Base-by-base conservation (phyloP, 768 basidiomycete genomes). In the Boletus vinaceobasis region DNA sequence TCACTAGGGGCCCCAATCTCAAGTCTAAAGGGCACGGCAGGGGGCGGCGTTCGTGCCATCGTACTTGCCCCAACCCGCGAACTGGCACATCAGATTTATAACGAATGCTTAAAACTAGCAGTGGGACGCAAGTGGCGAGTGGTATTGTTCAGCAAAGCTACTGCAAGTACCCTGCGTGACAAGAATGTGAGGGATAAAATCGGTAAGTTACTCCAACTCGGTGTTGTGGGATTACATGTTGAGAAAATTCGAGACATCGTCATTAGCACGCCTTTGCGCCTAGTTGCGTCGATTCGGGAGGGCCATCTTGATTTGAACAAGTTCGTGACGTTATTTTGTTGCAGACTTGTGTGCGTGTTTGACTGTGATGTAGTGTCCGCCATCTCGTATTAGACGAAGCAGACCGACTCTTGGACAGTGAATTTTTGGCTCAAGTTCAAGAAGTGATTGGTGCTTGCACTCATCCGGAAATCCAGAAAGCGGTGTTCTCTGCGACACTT, bases 401-500 rank as follows among this genome's bases (percentile, higher is more conserved):
- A 2, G 93, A 96, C 66, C 85, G 94, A 31, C 83, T 99, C 65
- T 77, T 98, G 23, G 94, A 98, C 61, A 61, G 81, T 7, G 95
- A 96, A 64, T 99, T 99, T 71, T 73, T 93, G 51, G 75, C 82
- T 10, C 96, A 98, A 74, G 82, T 93, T 2, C 81, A 93, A 74
- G 96, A 95, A 70, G 86, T 98, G 49, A 72, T 95, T 13, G 81
- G 81, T 2, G 82, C 88, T 17, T 97, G 93, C 63, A 83, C 83
- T 1, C 76, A 87, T 66, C 68, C 82, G 3, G 70, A 74, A 2
- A 58, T 94, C 1, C 92, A 92, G 67, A 97, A 93, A 63, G 88
- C 89, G 2, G 85, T 98, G 19, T 93, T 98, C 70, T 94, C 92
- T 62, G 97, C 97, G 1, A 99, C 97, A 0, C 82, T 99, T 42